These are phyloP conservation scores for Cryptococcus sp. DNA, from an alignment of 1,284 basidiomycete genomes.

Conservation along the genomic window DNA sequence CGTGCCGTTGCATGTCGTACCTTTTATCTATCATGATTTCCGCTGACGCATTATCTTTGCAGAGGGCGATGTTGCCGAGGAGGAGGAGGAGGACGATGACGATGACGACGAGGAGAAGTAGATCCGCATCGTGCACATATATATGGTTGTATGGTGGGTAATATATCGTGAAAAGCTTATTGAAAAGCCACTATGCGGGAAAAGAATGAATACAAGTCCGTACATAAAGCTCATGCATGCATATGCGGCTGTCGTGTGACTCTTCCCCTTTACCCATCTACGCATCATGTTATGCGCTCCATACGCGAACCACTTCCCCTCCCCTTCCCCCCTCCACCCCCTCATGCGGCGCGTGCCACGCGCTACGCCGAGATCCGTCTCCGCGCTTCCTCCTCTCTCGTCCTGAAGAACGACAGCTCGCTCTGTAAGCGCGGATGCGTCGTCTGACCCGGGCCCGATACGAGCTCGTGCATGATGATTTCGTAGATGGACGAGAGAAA, in stretches of 20 bases:
- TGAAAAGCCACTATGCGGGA: not conserved
- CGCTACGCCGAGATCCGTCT: conserved; percentile 47
- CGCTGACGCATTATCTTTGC: not conserved
- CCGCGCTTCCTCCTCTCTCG: conserved; percentile 59
- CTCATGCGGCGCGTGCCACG: no score
- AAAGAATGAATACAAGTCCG: not conserved
- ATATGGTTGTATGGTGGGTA: not conserved
- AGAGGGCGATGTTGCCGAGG: conserved; percentile 21
- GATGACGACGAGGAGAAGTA: conserved; percentile 36
- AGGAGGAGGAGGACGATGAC: conserved; percentile 34
- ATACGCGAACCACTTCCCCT: not conserved
- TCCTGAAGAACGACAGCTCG: conserved; percentile 60
- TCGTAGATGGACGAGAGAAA: conserved; percentile 73
- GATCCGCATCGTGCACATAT: not conserved
- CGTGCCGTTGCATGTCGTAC: not conserved
- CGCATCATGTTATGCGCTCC: not conserved
- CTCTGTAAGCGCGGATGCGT: conserved; percentile 59
- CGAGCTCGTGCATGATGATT: conserved; percentile 69
- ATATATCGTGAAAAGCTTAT: not conserved
- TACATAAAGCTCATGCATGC: not conserved
- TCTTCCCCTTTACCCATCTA: not conserved
- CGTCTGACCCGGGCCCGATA: conserved; percentile 53
- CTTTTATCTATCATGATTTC: not conserved
- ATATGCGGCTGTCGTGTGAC: not conserved
- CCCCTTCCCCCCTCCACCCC: not conserved